Conservation (phyloP, 2,329 filamentous ascomycete genomes). For the Aspergillus sp. region DNA sequence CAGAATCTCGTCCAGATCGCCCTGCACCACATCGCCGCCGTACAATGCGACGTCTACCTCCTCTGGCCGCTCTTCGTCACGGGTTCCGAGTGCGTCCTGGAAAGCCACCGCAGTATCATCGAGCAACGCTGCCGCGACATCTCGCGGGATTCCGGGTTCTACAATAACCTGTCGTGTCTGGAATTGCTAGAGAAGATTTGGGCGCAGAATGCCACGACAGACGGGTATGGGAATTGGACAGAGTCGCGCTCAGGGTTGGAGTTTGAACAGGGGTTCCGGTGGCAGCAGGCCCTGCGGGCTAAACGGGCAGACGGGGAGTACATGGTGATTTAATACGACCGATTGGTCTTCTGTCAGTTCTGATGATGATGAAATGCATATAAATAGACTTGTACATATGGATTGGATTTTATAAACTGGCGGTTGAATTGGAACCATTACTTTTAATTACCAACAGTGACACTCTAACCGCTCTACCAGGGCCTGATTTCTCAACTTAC, state of each 20-base stretch:
- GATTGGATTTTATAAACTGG: no score
- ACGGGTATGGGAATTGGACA: not conserved
- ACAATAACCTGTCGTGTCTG: constrained; percentile 81
- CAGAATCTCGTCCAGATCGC: constrained; percentile 75
- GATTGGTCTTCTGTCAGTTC: no score
- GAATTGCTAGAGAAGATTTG: constrained; percentile 81
- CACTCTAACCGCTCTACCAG: no score
- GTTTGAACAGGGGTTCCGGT: constrained; percentile 24
- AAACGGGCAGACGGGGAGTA: constrained; percentile 32
- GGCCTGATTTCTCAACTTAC: no score
- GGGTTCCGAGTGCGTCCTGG: constrained; percentile 79
- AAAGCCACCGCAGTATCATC: constrained; percentile 69
- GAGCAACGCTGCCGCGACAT: constrained; percentile 76
- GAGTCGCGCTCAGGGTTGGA: not conserved
- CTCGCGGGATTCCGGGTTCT: constrained; percentile 80
- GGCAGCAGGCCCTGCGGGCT: constrained; percentile 30
- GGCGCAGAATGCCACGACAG: constrained; percentile 38
- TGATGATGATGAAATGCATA: no score
- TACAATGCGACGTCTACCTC: constrained; percentile 78
- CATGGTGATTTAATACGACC: constrained; percentile 26
- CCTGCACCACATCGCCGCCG: constrained; percentile 71
- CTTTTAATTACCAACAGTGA: no score
- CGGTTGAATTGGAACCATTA: no score
- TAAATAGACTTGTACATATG: no score
- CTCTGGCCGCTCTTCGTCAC: constrained; percentile 90